Conservation (phyloP, 148 eudicot species). For the Silene conica region DNA sequence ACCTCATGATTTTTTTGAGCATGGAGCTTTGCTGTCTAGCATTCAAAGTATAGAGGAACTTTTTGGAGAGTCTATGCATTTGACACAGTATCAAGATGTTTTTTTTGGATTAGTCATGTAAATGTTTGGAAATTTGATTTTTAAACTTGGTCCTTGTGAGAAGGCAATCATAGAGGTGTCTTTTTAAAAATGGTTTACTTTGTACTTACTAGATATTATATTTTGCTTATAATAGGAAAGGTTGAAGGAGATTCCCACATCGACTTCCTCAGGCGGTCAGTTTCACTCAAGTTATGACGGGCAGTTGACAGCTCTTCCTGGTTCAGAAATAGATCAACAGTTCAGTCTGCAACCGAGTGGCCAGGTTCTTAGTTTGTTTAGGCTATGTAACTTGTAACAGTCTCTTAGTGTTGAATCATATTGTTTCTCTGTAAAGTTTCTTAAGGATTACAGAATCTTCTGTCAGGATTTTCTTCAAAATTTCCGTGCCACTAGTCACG, state of each 20-base stretch:
- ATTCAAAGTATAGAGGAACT: neutral
- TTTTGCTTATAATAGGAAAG: slow-evolving; percentile 45
- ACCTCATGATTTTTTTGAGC: too few relatives aligned
- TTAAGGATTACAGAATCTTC: slow-evolving; percentile 15
- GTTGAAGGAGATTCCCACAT: slow-evolving; percentile 75
- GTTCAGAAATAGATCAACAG: slow-evolving; percentile 65
- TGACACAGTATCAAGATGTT: neutral
- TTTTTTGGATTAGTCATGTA: neutral
- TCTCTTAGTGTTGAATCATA: slow-evolving; percentile 7
- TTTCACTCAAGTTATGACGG: slow-evolving; percentile 36
- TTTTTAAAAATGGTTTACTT: neutral
- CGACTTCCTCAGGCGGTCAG: slow-evolving; percentile 44
- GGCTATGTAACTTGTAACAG: slow-evolving; percentile 1
- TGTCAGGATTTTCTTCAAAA: slow-evolving; percentile 75
- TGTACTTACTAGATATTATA: neutral
- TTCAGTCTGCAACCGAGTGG: slow-evolving; percentile 39
- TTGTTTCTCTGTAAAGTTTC: neutral
- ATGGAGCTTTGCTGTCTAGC: neutral
- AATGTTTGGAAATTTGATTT: neutral
- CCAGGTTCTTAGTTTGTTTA: slow-evolving; percentile 45
- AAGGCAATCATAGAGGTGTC: neutral
- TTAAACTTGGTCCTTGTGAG: neutral
- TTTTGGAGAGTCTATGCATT: neutral
- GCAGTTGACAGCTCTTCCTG: slow-evolving; percentile 68
- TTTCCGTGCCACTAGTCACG: slow-evolving; percentile 55